Conservation (phyloP, 805 yeast genomes). For the Ogataea methanolica region DNA sequence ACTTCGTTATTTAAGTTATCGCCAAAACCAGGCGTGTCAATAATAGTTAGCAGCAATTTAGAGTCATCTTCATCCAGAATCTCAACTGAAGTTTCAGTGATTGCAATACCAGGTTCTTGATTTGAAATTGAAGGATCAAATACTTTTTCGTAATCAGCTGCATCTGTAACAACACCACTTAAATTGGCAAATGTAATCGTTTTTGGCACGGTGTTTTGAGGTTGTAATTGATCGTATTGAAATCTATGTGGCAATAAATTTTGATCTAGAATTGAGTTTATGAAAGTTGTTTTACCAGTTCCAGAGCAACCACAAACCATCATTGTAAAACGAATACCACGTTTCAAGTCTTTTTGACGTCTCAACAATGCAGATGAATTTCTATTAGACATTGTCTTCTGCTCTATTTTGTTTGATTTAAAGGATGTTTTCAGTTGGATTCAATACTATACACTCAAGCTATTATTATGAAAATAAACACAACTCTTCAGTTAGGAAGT, state of each 20-base stretch:
- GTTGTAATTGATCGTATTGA: constrained; percentile 31
- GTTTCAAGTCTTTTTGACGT: constrained; percentile 62
- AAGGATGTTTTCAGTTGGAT: neutral
- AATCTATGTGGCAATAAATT: constrained; percentile 58
- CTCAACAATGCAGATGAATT: constrained; percentile 31
- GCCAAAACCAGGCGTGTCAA: constrained; percentile 61
- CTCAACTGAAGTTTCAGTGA: constrained; percentile 62
- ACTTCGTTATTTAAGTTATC: constrained; percentile 56
- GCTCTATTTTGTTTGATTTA: neutral
- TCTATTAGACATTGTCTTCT: constrained; percentile 13
- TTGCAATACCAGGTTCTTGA: constrained; percentile 71
- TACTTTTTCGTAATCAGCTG: constrained; percentile 51
- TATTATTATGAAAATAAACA: neutral
- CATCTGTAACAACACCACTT: constrained; percentile 49
- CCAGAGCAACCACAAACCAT: constrained; percentile 73
- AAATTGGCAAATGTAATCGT: constrained; percentile 57
- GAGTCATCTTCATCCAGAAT: constrained; percentile 58
- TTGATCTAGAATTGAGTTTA: constrained; percentile 62
- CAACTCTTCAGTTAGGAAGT: no score
- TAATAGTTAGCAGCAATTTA: constrained; percentile 47
- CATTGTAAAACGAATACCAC: constrained; percentile 70
- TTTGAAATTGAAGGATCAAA: constrained; percentile 59
- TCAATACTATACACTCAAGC: neutral
- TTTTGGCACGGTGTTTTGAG: constrained; percentile 31
- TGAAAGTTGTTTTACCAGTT: constrained; percentile 73